Evolutionary conservation across 2,329 filamentous ascomycete genomes (phyloP), one percentile per base, ranked within the genome.

Genomic region (Alternaria consortialis): DNA sequence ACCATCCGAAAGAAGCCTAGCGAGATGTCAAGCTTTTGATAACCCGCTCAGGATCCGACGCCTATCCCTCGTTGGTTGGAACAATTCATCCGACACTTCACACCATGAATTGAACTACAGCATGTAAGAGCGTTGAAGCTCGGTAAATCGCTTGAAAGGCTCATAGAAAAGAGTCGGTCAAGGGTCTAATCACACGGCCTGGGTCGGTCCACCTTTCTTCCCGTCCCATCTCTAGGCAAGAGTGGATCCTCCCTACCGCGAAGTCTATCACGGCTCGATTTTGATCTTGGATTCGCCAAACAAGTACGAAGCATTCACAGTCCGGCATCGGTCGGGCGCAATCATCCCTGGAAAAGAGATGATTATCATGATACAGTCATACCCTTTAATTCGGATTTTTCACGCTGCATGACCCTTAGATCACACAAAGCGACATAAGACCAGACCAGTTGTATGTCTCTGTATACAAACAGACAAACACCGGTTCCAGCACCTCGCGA

Each of bases 381-480:
- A 25, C 32, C 54, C 12, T 65, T 50, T 37, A 42, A 31, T 17
- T 25, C 53, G 29, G 29, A 29, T 44, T 27, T n/a, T 44, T 55
- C 15, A 47, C 31, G n/a, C 32, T 43, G 44, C 46, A 50, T 60
- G 40, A 58, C 52, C 53, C 44, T 50, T 34, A 42, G 44, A 66
- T 66, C 53, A 59, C 61, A 56, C 56, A 56, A 53, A 40, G 31
- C 36, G 43, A 36, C 43, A 50, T 53, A 57, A 40, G 39, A 54
- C 32, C 42, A 48, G 46, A 46, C 57, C 58, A 62, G 55, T 67
- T 52, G 58, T 37, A 39, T 34, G 9, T 23, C 55, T 53, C 55
- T 61, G 40, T 34, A 62, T 56, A 60, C 56, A 68, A 69, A 65
- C 57, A 66, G 34, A 50, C 47, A 70, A 69, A 65, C 65, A 69